A percentile compares a stretch with the other conserved stretches of the same genome.
Evolutionary conservation across 2,329 filamentous ascomycete genomes (phyloP).

Genomic region (Thelonectria blattea): DNA sequence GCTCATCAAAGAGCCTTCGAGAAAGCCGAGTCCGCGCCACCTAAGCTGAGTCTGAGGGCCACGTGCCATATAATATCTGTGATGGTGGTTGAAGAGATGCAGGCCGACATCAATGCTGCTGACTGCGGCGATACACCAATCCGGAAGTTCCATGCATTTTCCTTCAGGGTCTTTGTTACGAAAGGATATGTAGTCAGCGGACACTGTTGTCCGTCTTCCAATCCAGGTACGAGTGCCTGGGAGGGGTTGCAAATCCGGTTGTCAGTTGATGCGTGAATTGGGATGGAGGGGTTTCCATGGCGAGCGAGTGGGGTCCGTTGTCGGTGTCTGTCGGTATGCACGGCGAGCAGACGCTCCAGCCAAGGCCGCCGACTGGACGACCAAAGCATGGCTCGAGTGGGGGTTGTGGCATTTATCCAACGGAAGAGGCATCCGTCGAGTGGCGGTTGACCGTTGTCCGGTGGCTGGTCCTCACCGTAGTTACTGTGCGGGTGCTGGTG

Average conservation of each 20-base stretch:
- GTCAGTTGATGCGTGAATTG: not conserved
- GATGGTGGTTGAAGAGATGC: not conserved
- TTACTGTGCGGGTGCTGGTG: not conserved
- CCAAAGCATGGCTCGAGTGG: not conserved
- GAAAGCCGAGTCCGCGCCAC: not conserved
- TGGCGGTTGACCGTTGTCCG: not conserved
- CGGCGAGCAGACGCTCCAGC: slow-evolving; percentile 7
- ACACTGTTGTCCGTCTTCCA: not conserved
- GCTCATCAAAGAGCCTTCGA: not conserved
- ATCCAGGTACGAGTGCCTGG: not conserved
- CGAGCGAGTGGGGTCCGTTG: slow-evolving; percentile 16
- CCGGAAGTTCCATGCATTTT: not conserved
- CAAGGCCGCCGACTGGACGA: slow-evolving; percentile 3
- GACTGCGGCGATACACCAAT: not conserved
- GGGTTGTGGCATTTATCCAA: not conserved
- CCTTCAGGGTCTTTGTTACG: not conserved
- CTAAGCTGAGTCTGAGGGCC: not conserved
- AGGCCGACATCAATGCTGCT: not conserved
- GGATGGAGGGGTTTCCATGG: not conserved
- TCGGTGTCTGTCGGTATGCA: slow-evolving; percentile 18
- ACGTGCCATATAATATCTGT: slow-evolving; percentile 3
- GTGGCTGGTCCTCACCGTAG: not conserved
- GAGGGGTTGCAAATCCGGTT: slow-evolving; percentile 7
- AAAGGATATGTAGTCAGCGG: not conserved
- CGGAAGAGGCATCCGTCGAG: not conserved